Percentiles rank a stretch among this genome's conserved stretches.
Conservation (phyloP, 768 basidiomycete genomes). For the Arthromyces matolae region DNA sequence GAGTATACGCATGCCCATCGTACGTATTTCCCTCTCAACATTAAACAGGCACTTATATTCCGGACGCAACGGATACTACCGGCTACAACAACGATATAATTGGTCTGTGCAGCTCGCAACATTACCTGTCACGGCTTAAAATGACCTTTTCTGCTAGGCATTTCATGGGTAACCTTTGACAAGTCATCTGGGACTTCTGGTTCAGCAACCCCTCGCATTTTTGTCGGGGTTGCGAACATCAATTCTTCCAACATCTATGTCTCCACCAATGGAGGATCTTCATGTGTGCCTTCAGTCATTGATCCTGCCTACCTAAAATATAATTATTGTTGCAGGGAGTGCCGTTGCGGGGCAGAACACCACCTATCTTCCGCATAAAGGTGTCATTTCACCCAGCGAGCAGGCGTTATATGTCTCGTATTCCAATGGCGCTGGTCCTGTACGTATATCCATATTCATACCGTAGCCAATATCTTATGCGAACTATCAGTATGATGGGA, state of each 20-base stretch:
- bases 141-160: conserved; percentile 22
- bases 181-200: conserved; percentile 52
- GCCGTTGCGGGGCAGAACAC: conserved; percentile 56
- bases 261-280: conserved; percentile 50
- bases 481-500: conserved; percentile 59
- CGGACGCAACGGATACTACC: conserved; percentile 47
- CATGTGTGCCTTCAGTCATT: conserved; percentile 37
- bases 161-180: conserved; percentile 67
- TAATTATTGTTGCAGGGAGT: conserved; percentile 36
- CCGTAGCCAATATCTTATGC: background rate
- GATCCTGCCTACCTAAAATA: background rate
- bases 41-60: conserved; percentile 44
- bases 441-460: conserved; percentile 17
- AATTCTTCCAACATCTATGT: conserved; percentile 55
- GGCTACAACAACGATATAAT: conserved; percentile 41
- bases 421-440: conserved; percentile 60
- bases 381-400: conserved; percentile 56
- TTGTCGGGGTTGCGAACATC: conserved; percentile 61
- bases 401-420: conserved; percentile 58
- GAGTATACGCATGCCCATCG: conserved; percentile 12
- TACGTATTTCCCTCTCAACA: background rate
- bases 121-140: background rate
- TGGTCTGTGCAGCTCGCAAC: conserved; percentile 18
- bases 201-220: conserved; percentile 56
- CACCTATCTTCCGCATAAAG: conserved; percentile 61